phyloP scores from a whole-genome alignment of 1,284 basidiomycete genomes.

The Pyrrhoderma lamaoense region DNA sequence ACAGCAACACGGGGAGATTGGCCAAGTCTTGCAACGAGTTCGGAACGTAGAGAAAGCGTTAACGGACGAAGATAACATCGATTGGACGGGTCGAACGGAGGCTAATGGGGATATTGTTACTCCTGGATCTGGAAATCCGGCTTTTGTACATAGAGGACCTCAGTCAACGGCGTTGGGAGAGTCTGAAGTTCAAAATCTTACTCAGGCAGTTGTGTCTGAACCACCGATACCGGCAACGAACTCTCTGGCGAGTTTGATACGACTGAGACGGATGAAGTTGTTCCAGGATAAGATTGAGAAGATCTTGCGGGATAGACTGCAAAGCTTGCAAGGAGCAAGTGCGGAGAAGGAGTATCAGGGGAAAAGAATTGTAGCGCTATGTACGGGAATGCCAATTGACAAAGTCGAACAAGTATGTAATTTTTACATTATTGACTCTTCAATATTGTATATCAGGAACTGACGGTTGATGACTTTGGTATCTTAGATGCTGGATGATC shows the following conservation, averaged over 20 bases:
- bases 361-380: constrained; percentile 85
- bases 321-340: constrained; percentile 68
- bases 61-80: constrained; percentile 68
- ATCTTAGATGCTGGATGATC: constrained; percentile 76
- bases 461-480: constrained; percentile 20
- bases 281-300: constrained; percentile 80
- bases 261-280: constrained; percentile 64
- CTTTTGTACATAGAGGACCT: constrained; percentile 65
- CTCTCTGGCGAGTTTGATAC: constrained; percentile 53
- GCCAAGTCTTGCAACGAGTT: constrained; percentile 69
- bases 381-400: constrained; percentile 81
- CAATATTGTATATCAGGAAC: constrained; percentile 11
- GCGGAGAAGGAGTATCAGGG: constrained; percentile 85
- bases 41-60: constrained; percentile 77
- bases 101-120: constrained; percentile 41
- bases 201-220: constrained; percentile 57
- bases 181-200: constrained; percentile 48
- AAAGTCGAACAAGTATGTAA: constrained; percentile 80
- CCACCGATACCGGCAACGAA: constrained; percentile 59
- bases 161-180: constrained; percentile 40
- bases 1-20: constrained; percentile 62
- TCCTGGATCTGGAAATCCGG: constrained; percentile 31
- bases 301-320: constrained; percentile 63
- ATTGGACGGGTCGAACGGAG: constrained; percentile 85
- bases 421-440: no score